These are phyloP conservation scores for Boletus barrowsii DNA, from an alignment of 768 basidiomycete species.

Conservation along the genomic window DNA sequence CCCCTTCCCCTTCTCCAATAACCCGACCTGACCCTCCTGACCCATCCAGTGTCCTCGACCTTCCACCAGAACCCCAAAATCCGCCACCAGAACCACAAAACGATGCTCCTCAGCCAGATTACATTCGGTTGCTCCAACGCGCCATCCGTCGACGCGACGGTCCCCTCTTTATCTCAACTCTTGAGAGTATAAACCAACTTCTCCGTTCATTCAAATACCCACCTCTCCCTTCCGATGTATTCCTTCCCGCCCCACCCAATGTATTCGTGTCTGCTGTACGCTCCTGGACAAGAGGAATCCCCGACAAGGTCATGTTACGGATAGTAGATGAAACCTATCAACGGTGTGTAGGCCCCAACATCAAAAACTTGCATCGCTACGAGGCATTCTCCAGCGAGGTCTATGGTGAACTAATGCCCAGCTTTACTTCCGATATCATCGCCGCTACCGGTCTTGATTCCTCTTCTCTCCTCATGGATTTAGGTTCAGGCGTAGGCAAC, in stretches of 20 bases:
- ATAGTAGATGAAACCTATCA: conserved; percentile 92
- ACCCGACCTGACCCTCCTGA: conserved; percentile 31
- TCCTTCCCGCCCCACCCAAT: conserved; percentile 45
- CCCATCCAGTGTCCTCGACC: conserved; percentile 31
- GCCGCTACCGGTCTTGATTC: conserved; percentile 47
- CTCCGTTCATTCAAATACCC: conserved; percentile 69
- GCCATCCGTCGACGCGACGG: conserved; percentile 71
- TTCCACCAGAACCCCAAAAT: conserved; percentile 23
- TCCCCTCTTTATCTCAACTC: conserved; percentile 62
- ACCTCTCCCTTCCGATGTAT: conserved; percentile 47
- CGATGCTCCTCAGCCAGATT: conserved; percentile 23
- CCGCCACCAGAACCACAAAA: conserved; percentile 22
- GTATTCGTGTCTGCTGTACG: conserved; percentile 43
- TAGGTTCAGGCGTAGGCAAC: conserved; percentile 86
- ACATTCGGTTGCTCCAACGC: conserved; percentile 62
- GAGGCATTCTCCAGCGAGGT: conserved; percentile 80
- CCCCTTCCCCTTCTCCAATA: conserved; percentile 34
- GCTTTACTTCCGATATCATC: conserved; percentile 57
- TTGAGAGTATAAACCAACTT: conserved; percentile 59
- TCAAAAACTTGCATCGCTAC: conserved; percentile 77
- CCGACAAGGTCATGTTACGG: conserved; percentile 64
- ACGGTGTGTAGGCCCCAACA: conserved; percentile 85
- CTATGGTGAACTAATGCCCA: conserved; percentile 88
- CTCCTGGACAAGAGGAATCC: conserved; percentile 55
- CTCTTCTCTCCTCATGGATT: conserved; percentile 71